Evolutionary conservation across 148 eudicot species (phyloP), one percentile per base, ranked within the genome.

Genomic region (Linanthus parryae): DNA sequence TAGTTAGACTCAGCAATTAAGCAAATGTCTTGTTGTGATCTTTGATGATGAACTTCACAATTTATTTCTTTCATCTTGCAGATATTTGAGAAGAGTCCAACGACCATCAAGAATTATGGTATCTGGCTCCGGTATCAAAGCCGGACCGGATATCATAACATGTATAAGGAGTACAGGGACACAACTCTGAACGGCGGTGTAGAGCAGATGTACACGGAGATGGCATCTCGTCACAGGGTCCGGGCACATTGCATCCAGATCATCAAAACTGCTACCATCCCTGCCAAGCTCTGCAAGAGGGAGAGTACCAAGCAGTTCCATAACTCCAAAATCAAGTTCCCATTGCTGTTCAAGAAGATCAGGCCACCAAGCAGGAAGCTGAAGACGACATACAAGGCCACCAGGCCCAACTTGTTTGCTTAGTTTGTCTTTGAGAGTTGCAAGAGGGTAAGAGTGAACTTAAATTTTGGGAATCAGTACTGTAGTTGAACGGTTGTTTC

Each of bases 151-250:
- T 87, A 87, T 46, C 96, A 87, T 63, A 87, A 87, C 62, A 87
- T 87, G 96, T 87, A 87, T 88, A 87, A 87, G 78, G 96, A 87
- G 55, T 87, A 68, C 70, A 76, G 96, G 21, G 88, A 87, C 17
- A 83, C 92, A 36, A 87, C 95, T 6, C 18, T 80, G 69, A 87
- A 83, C 2, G 95, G 92, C 27, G 91, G 58, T 14, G 82, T 87
- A 33, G 92, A 80, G 59, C 92, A 87, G 42, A 83, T 87, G 96
- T 81, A 83, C 79, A 78, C 75, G 6, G 92, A 83, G 70, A 83
- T 87, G 92, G 96, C 88, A 44, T 83, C 92, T n/a, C 92, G 94
- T 21, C 96, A 88, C 74, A 66, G 92, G 44, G 92, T 87, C 16
- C 72, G 96, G 12, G 22, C 18, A 12, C 92, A 87, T 22, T 83